Evolutionary conservation across 495 filamentous ascomycete genomes (phyloP).

Genomic region (Filosporella fistucella): DNA sequence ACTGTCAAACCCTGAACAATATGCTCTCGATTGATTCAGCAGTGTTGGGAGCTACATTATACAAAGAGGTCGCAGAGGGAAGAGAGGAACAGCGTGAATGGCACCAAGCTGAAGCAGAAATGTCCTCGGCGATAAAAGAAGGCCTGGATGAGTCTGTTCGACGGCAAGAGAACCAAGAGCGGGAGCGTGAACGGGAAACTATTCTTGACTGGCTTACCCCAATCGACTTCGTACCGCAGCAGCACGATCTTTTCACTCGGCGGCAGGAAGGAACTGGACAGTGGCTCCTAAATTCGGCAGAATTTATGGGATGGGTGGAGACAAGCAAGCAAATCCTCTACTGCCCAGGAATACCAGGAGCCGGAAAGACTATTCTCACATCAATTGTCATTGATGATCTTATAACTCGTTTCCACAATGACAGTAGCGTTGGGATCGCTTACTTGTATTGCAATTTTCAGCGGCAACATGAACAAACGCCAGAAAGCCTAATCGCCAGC

Average conservation of each 20-base stretch:
- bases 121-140: conserved; percentile 13
- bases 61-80: conserved; percentile 14
- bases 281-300: conserved; percentile 33
- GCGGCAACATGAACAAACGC: conserved; percentile 26
- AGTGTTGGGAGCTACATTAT: background rate
- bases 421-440: conserved; percentile 28
- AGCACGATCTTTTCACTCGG: conserved; percentile 28
- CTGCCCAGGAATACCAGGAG: conserved; percentile 8
- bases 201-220: conserved; percentile 11
- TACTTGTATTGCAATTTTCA: conserved; percentile 39
- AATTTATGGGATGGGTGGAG: conserved; percentile 32
- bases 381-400: conserved; percentile 33
- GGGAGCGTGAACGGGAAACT: background rate
- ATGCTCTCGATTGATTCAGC: conserved; percentile 19
- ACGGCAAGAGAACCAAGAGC: conserved; percentile 16
- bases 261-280: conserved; percentile 33
- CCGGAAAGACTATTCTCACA: conserved; percentile 8
- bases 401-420: conserved; percentile 12
- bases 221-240: conserved; percentile 18
- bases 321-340: conserved; percentile 11
- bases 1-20: conserved; percentile 14
- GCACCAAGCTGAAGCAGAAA: no score
- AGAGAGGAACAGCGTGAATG: conserved; percentile 18
- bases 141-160: conserved; percentile 31
- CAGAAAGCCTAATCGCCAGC: conserved; percentile 25